Conservation (phyloP, 148 eudicot species). For the Pharnaceum exiguum region DNA sequence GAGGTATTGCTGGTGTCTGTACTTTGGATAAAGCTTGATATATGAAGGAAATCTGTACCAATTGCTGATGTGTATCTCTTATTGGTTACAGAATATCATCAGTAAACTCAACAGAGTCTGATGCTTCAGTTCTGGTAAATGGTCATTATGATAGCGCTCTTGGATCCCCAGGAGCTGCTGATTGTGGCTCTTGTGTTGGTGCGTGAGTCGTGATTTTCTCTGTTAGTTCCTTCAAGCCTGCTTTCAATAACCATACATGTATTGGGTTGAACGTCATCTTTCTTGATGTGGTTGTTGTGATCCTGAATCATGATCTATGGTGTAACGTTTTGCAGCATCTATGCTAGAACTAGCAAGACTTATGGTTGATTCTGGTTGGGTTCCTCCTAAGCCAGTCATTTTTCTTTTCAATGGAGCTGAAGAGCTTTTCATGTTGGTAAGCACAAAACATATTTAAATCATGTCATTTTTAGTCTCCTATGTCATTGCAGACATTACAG, state of each 20-base stretch:
- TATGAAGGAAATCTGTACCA: not conserved
- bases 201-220: conserved; percentile 18
- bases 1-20: conserved; percentile 47
- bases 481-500: no score
- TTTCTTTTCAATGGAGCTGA: conserved; percentile 97
- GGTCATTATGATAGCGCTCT: conserved; percentile 91
- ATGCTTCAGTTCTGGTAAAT: conserved; percentile 80
- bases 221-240: not conserved
- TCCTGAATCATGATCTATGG: no score
- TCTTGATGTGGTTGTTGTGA: no score
- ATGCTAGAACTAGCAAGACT: conserved; percentile 86
- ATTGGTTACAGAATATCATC: conserved; percentile 65
- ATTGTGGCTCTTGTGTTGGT: conserved; percentile 99
- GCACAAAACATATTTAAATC: no score
- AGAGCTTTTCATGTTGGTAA: conserved; percentile 96
- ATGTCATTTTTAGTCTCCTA: no score
- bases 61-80: not conserved
- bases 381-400: conserved; percentile 78
- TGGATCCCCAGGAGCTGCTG: conserved; percentile 92
- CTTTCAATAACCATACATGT: not conserved
- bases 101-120: conserved; percentile 49
- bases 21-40: not conserved
- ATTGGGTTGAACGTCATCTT: not conserved
- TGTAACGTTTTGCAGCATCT: conserved; percentile 54
- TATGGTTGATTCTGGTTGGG: conserved; percentile 82